A percentile compares a stretch with the other conserved stretches of the same genome.
phyloP scores from a whole-genome alignment of 163 green algal species.

The Scenedesmus sp. region DNA sequence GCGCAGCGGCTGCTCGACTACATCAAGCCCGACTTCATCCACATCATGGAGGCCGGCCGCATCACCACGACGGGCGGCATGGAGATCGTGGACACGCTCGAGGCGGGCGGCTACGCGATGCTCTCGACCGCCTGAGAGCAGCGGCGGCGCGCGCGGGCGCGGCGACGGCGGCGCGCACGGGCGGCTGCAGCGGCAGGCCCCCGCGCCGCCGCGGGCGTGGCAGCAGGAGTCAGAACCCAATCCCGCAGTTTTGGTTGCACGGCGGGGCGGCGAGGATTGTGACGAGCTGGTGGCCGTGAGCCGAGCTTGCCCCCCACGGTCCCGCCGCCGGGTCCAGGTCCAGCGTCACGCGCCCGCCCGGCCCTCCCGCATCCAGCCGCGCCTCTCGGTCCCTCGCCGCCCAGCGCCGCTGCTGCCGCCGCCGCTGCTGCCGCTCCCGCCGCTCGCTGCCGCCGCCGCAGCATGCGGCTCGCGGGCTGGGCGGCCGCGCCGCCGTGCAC shows the following conservation, averaged over 20 bases:
- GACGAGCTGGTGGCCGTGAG: no score
- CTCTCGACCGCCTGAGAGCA: conserved; percentile 37
- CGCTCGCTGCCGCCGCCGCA: no score
- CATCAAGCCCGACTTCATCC: conserved; percentile 92
- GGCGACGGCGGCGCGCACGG: background rate
- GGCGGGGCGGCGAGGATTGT: no score
- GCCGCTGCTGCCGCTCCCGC: no score
- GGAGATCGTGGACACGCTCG: conserved; percentile 83
- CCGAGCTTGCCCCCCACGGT: no score
- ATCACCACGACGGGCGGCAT: conserved; percentile 91
- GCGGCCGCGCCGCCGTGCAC: no score
- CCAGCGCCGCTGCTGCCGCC: no score
- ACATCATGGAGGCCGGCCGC: conserved; percentile 92
- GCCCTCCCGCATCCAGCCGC: no score
- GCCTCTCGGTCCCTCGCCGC: no score
- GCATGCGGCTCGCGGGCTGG: no score
- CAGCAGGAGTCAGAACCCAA: background rate
- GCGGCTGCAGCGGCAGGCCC: background rate
- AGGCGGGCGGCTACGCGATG: conserved; percentile 79
- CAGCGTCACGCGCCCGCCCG: no score
- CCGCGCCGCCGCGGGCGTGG: background rate
- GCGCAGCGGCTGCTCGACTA: conserved; percentile 92
- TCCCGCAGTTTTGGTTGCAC: background rate
- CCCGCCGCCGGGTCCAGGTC: no score
- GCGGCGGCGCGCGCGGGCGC: background rate